A percentile compares a stretch with the other conserved stretches of the same genome.
Conservation (phyloP, 1,284 basidiomycete species). For the Marasmius sp. region DNA sequence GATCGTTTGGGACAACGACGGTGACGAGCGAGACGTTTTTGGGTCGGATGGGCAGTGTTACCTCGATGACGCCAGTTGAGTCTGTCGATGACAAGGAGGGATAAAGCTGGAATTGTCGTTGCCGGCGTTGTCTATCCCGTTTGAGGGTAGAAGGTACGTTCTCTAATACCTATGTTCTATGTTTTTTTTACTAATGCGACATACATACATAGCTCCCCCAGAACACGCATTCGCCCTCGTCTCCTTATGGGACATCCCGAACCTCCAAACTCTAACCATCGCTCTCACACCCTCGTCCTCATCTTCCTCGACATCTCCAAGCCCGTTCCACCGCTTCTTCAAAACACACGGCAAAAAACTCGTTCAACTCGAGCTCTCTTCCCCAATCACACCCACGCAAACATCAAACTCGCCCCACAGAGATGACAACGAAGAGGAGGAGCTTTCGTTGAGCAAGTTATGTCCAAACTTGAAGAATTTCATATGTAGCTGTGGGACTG, state of each 20-base stretch:
- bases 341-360: conserved; percentile 60
- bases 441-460: conserved; percentile 61
- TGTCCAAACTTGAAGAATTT: conserved; percentile 61
- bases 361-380: conserved; percentile 60
- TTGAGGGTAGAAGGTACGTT: not conserved
- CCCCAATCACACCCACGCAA: conserved; percentile 41
- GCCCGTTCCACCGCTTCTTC: conserved; percentile 66
- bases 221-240: not conserved
- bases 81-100: not conserved
- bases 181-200: not conserved
- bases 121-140: not conserved
- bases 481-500: conserved; percentile 45
- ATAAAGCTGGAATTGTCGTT: not conserved
- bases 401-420: conserved; percentile 11
- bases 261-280: conserved; percentile 59
- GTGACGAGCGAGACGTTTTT: not conserved
- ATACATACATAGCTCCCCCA: not conserved
- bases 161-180: not conserved
- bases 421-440: conserved; percentile 14
- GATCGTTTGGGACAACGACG: not conserved
- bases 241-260: conserved; percentile 44
- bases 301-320: not conserved
- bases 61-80: not conserved
- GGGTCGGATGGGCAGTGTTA: not conserved
- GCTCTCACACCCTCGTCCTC: conserved; percentile 70